A percentile compares a stretch with the other conserved stretches of the same genome.
These are phyloP conservation scores for Thelonectria blattea DNA, from an alignment of 2,329 filamentous ascomycete species.

Conservation along the genomic window DNA sequence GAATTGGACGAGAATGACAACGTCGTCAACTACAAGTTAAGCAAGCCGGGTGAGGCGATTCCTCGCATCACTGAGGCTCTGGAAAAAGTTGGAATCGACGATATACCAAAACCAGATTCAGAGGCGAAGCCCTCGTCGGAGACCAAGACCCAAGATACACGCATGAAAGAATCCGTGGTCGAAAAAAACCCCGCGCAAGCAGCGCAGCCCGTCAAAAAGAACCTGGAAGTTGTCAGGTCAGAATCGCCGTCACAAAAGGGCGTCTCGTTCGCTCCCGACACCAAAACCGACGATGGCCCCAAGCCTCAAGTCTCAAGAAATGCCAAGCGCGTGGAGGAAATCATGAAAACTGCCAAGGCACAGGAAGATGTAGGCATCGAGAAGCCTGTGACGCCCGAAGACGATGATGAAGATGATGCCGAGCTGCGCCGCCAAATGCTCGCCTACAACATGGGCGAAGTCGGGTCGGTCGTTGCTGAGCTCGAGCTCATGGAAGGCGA, in stretches of 20 bases:
- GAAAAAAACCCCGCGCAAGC: conserved; percentile 14
- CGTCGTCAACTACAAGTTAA: conserved; percentile 71
- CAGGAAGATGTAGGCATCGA: conserved; percentile 56
- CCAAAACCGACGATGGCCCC: conserved; percentile 53
- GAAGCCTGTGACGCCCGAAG: conserved; percentile 66
- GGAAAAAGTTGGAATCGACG: conserved; percentile 74
- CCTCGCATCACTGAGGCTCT: conserved; percentile 74
- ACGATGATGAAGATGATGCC: conserved; percentile 83
- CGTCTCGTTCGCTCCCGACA: conserved; percentile 68
- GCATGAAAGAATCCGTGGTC: neutral
- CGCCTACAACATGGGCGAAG: conserved; percentile 84
- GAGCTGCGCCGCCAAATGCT: conserved; percentile 86
- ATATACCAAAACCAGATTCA: conserved; percentile 41
- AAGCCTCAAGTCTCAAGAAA: conserved; percentile 46
- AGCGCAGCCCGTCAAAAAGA: conserved; percentile 4
- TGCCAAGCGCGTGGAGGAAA: conserved; percentile 58
- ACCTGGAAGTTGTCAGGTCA: conserved; percentile 5
- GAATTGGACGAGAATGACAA: conserved; percentile 91
- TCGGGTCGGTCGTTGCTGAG: conserved; percentile 91
- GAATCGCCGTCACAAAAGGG: conserved; percentile 53
- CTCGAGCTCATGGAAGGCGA: conserved; percentile 78
- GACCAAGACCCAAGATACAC: neutral
- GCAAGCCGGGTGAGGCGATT: conserved; percentile 70
- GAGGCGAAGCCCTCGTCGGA: conserved; percentile 10
- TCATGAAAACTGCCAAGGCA: conserved; percentile 62